phyloP scores from a whole-genome alignment of 768 basidiomycete species.

The Podaxis carcinomalis region DNA sequence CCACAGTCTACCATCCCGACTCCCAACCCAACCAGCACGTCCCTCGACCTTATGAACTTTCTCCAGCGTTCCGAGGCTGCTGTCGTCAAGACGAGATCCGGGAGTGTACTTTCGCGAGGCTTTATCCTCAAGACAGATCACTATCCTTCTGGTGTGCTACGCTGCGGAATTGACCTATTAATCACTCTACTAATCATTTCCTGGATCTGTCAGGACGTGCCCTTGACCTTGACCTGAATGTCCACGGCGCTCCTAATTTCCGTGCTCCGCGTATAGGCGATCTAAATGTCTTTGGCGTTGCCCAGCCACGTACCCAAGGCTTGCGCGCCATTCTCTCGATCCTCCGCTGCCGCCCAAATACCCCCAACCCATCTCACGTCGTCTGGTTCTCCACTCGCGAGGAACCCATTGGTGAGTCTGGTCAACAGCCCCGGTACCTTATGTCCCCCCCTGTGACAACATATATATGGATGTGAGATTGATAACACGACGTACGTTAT shows the following conservation, averaged over 20 bases:
- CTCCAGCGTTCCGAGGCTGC: constrained; percentile 66
- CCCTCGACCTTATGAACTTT: constrained; percentile 58
- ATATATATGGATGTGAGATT: neutral
- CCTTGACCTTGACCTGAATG: constrained; percentile 83
- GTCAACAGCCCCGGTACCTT: neutral
- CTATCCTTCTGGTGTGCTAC: constrained; percentile 63
- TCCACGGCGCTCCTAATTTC: constrained; percentile 96
- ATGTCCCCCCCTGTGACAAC: neutral
- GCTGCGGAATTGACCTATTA: neutral
- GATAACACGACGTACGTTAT: constrained; percentile 12
- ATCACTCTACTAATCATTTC: neutral
- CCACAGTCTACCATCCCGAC: neutral
- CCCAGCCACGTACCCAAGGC: constrained; percentile 92
- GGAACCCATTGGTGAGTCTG: constrained; percentile 79
- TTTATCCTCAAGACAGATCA: constrained; percentile 95
- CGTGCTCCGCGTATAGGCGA: constrained; percentile 73
- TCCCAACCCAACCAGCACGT: constrained; percentile 11
- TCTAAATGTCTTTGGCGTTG: constrained; percentile 91
- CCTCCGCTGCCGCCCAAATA: constrained; percentile 68
- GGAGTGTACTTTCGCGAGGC: constrained; percentile 81
- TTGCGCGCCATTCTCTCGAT: constrained; percentile 86
- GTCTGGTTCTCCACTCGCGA: constrained; percentile 98
- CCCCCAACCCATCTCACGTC: constrained; percentile 62
- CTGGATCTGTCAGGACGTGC: constrained; percentile 61
- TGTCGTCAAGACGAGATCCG: constrained; percentile 77